Evolutionary conservation across 1,284 basidiomycete species (phyloP).

Genomic region (Pterula multifida): DNA sequence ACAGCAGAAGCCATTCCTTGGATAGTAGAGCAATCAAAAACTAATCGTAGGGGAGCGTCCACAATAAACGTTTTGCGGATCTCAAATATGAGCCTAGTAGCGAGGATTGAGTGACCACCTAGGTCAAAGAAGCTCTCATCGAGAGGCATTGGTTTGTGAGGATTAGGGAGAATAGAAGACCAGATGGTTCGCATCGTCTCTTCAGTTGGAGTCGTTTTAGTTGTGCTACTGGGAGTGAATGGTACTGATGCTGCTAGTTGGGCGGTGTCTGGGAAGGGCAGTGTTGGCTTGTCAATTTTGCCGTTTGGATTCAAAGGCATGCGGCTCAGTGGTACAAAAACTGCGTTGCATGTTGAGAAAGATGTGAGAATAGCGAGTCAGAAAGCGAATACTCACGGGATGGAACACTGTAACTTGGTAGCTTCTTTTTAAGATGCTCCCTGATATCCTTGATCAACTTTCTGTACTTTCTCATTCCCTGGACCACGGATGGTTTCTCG

Average conservation of each 20-base stretch:
- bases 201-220: constrained; percentile 59
- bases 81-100: constrained; percentile 94
- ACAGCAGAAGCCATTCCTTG: constrained; percentile 71
- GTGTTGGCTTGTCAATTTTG: constrained; percentile 96
- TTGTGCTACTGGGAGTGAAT: constrained; percentile 14
- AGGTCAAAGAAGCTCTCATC: constrained; percentile 99
- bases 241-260: constrained; percentile 33
- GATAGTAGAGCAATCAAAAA: constrained; percentile 91
- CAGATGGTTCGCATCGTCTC: constrained; percentile 76
- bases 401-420: constrained; percentile 89
- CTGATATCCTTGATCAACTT: constrained; percentile 88
- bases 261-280: constrained; percentile 97
- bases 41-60: constrained; percentile 84
- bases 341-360: constrained; percentile 30
- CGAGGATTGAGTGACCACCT: constrained; percentile 96
- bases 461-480: constrained; percentile 75
- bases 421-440: constrained; percentile 94
- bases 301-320: constrained; percentile 99
- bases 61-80: constrained; percentile 90
- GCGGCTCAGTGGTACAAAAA: constrained; percentile 87
- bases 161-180: constrained; percentile 73
- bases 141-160: constrained; percentile 68
- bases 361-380: constrained; percentile 8
- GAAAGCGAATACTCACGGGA: constrained; percentile 40
- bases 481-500: constrained; percentile 28